Percentiles rank a stretch among this genome's conserved stretches.
Evolutionary conservation across 2,329 filamentous ascomycete genomes (phyloP).

Genomic region (Helotiales sp.): DNA sequence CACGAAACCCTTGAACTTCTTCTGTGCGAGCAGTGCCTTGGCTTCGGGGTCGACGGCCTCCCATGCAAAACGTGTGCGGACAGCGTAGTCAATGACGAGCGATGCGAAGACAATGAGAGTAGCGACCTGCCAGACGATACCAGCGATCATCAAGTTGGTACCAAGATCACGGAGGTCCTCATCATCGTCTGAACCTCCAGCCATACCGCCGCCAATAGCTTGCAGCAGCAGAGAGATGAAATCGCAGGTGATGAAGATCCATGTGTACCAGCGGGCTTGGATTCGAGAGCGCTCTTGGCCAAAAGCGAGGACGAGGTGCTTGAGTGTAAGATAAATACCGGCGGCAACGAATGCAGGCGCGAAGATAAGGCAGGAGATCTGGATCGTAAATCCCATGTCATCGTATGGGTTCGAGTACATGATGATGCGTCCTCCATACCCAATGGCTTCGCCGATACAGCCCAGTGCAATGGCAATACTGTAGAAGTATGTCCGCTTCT

Average conservation of each 20-base stretch:
- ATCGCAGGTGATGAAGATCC: conserved; percentile 64
- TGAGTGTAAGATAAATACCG: conserved; percentile 64
- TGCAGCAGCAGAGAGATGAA: conserved; percentile 62
- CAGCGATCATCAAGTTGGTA: conserved; percentile 47
- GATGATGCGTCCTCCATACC: conserved; percentile 59
- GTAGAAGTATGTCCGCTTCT: conserved; percentile 59
- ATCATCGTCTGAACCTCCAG: conserved; percentile 38
- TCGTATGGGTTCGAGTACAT: conserved; percentile 59
- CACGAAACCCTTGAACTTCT: conserved; percentile 30
- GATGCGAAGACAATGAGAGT: conserved; percentile 47
- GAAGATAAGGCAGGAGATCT: conserved; percentile 48
- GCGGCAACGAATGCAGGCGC: conserved; percentile 60
- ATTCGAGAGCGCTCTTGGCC: conserved; percentile 37
- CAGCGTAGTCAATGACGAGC: conserved; percentile 56
- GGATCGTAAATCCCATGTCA: conserved; percentile 49
- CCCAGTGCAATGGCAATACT: conserved; percentile 51
- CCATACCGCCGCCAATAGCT: conserved; percentile 61
- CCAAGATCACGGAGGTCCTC: conserved; percentile 21
- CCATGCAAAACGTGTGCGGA: conserved; percentile 41
- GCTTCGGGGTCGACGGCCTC: conserved; percentile 22
- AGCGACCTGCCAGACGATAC: conserved; percentile 47
- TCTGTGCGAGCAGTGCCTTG: conserved; percentile 15
- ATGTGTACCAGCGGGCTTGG: conserved; percentile 51
- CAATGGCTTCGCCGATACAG: conserved; percentile 58
- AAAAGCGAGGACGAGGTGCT: conserved; percentile 31